Base-by-base conservation (phyloP, 495 filamentous ascomycete genomes). In the Stereocaulon alpinum region DNA sequence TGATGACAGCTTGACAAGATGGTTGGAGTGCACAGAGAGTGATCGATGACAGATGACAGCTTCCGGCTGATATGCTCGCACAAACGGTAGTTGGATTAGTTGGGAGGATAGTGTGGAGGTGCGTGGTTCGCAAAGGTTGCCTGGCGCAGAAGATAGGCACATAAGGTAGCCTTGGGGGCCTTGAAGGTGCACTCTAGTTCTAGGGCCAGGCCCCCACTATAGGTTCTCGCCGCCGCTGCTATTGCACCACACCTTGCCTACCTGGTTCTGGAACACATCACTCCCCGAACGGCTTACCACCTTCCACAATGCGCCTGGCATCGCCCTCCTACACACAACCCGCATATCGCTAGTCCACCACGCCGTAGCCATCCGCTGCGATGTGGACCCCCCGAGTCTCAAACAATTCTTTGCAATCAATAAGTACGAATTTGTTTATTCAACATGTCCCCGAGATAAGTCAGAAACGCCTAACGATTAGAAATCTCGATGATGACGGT, bases 41-140 rank as follows among this genome's bases (percentile, higher is more conserved):
- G 24, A 24, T 24, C 24, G 34, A 37, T 37, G 34, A 52, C 49
- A 52, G 49, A 52, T 52, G 49, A 32, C 27, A 52, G 49, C 49
- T 37, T 52, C 34, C 29, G 29, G 49, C 49, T 52, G 49, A 34
- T 52, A 34, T 52, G 49, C 49, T n/a, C 29, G 49, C 34, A 52
- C 49, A 18, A 20, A 30, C 15, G 17, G 30, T 18, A 37, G 30
- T 24, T 24, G 24, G 24, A 6, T n/a, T 18, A 37, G 30, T 24
- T 24, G 24, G 24, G 24, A 24, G 24, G 24, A 24, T 24, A 24
- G 24, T 24, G 24, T 37, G 30, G 18, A 22, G 49, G 20, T 37
- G 29, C 49, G 49, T 52, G 29, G 34, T 37, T 52, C 49, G 29
- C 49, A 52, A 52, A 52, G 49, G 34, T 52, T 52, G 49, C 49